Percentiles rank a stretch among this genome's conserved stretches.
phyloP scores from a whole-genome alignment of 495 filamentous ascomycete genomes.

The Penicillium fimorum region DNA sequence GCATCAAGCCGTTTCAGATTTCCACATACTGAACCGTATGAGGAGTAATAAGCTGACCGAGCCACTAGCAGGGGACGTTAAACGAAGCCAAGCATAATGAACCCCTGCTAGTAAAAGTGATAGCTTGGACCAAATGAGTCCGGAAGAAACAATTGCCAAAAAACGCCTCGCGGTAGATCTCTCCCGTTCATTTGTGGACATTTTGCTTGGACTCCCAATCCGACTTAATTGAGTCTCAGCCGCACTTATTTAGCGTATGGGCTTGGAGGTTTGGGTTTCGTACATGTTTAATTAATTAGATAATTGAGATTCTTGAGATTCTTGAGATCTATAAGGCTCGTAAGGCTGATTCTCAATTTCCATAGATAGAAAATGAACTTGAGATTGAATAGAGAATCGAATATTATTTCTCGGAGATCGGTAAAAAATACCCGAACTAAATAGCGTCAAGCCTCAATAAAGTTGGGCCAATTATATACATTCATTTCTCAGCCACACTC shows the following conservation, averaged over 20 bases:
- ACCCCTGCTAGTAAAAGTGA: neutral
- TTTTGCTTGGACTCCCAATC: neutral
- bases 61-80: conserved; percentile 6
- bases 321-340: too few relatives aligned
- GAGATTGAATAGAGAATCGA: too few relatives aligned
- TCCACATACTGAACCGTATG: neutral
- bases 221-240: too few relatives aligned
- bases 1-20: conserved; percentile 4
- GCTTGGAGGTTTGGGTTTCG: too few relatives aligned
- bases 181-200: conserved; percentile 4
- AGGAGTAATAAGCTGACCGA: neutral
- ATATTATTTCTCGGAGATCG: too few relatives aligned
- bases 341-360: too few relatives aligned
- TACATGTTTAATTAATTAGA: too few relatives aligned
- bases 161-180: conserved; percentile 9
- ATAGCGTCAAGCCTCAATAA: conserved; percentile 1
- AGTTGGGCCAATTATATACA: neutral
- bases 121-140: neutral
- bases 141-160: conserved; percentile 8
- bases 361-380: too few relatives aligned
- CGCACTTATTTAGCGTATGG: too few relatives aligned
- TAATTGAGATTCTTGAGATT: too few relatives aligned
- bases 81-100: conserved; percentile 8
- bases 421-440: neutral
- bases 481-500: neutral